phyloP scores from a whole-genome alignment of 768 basidiomycete species.

The Suillus clintonianus region DNA sequence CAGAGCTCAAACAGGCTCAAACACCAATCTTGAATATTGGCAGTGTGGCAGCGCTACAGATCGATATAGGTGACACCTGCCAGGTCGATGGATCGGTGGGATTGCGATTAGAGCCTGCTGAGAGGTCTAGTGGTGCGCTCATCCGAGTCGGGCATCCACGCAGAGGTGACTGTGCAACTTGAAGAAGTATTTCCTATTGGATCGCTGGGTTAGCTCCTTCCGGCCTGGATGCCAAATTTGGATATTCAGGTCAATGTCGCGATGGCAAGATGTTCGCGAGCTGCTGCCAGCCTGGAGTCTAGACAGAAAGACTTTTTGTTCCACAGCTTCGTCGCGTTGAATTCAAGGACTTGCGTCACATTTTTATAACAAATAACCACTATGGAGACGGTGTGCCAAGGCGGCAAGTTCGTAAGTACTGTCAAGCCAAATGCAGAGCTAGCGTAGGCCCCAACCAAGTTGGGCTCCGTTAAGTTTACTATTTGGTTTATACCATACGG shows the following conservation, averaged over 20 bases:
- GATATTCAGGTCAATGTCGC: no score
- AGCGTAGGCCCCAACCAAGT: background rate
- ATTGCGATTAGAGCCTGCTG: background rate
- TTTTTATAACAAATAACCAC: background rate
- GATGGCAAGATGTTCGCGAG: no score
- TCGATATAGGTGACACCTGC: background rate
- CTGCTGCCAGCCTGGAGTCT: no score
- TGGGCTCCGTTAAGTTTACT: background rate
- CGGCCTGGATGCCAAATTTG: no score
- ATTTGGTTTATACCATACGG: background rate
- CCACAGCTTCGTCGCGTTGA: background rate
- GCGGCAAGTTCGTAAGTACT: background rate
- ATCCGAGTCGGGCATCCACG: background rate
- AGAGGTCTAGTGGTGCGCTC: background rate
- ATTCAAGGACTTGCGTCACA: background rate
- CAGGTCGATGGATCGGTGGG: background rate
- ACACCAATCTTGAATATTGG: no score
- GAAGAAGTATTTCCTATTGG: background rate
- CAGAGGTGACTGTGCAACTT: background rate
- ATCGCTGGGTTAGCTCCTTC: no score
- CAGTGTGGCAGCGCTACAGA: background rate
- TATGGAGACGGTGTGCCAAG: background rate
- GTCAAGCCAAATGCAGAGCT: background rate
- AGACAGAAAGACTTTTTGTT: no score
- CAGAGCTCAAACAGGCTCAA: background rate